These are phyloP conservation scores for Macrophomina phaseolina DNA, from an alignment of 2,329 filamentous ascomycete genomes.

Conservation along the genomic window DNA sequence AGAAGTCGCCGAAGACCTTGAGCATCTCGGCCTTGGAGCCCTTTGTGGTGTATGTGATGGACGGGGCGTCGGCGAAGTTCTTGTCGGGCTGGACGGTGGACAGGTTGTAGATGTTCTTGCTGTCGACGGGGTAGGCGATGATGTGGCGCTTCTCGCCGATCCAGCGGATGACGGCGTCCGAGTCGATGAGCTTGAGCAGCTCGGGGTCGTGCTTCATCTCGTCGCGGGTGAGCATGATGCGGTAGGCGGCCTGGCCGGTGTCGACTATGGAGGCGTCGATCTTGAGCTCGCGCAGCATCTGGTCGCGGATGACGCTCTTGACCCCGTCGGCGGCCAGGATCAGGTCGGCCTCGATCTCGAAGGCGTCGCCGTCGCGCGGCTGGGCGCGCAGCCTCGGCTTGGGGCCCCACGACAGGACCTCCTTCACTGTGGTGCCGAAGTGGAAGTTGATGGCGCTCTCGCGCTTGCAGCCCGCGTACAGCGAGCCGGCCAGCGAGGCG, in stretches of 20 bases:
- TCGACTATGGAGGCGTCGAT: constrained; percentile 65
- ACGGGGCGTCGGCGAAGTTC: constrained; percentile 62
- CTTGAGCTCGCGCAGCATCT: constrained; percentile 61
- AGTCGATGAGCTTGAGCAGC: constrained; percentile 69
- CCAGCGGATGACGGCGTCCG: constrained; percentile 73
- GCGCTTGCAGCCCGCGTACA: constrained; percentile 73
- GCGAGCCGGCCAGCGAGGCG: constrained; percentile 69
- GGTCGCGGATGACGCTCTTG: constrained; percentile 53
- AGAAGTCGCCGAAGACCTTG: constrained; percentile 64
- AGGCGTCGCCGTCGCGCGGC: constrained; percentile 61
- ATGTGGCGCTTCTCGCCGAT: constrained; percentile 77
- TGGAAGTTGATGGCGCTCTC: constrained; percentile 70
- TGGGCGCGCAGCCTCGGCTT: constrained; percentile 65
- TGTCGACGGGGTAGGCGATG: constrained; percentile 76
- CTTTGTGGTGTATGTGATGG: constrained; percentile 67
- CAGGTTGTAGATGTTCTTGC: constrained; percentile 71
- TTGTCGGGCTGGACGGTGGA: constrained; percentile 66
- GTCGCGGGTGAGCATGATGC: constrained; percentile 74
- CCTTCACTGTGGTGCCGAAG: constrained; percentile 64
- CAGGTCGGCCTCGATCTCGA: constrained; percentile 57
- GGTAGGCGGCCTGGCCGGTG: constrained; percentile 78
- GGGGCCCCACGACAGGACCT: constrained; percentile 65
- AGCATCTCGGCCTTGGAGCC: constrained; percentile 67
- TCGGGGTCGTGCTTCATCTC: constrained; percentile 72
- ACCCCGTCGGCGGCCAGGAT: constrained; percentile 56